Conservation (phyloP, 2,329 filamentous ascomycete genomes). For the Macroventuria anomochaeta region DNA sequence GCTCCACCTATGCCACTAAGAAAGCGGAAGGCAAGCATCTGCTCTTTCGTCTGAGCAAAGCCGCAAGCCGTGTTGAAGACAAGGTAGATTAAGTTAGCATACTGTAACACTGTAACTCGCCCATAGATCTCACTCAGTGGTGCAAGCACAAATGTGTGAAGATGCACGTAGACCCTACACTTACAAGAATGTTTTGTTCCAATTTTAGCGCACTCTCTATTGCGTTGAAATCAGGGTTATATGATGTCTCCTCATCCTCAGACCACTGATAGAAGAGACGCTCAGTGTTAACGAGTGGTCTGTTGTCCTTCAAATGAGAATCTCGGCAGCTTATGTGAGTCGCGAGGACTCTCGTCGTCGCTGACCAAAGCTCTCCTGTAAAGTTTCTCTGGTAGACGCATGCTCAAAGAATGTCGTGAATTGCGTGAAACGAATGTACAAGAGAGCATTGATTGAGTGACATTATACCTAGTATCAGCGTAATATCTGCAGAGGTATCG, state of each 20-base stretch:
- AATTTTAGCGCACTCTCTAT: conserved; percentile 6
- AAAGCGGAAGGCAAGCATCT: conserved; percentile 47
- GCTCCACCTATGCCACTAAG: conserved; percentile 43
- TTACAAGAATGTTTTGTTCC: conserved; percentile 28
- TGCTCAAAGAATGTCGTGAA: conserved; percentile 12
- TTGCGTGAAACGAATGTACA: conserved; percentile 9
- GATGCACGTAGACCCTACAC: not conserved
- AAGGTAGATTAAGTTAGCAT: conserved; percentile 44
- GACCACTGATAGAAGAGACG: conserved; percentile 26
- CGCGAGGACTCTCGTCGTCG: conserved; percentile 9
- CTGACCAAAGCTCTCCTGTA: conserved; percentile 5
- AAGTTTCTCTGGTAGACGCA: conserved; percentile 24
- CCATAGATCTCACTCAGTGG: conserved; percentile 48
- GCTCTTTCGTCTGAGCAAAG: conserved; percentile 37
- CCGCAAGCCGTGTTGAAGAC: conserved; percentile 45
- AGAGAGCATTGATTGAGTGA: not conserved
- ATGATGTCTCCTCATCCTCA: conserved; percentile 20
- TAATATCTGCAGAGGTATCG: not conserved
- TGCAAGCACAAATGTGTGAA: conserved; percentile 37
- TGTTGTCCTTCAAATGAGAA: conserved; percentile 29
- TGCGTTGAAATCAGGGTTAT: conserved; percentile 16
- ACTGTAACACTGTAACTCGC: conserved; percentile 42
- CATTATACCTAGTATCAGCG: not conserved
- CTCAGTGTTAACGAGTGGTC: conserved; percentile 29
- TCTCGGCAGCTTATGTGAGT: conserved; percentile 21